These are phyloP conservation scores for Cunninghamia lanceolata DNA, from an alignment of 75 land plant species.

Conservation along the genomic window DNA sequence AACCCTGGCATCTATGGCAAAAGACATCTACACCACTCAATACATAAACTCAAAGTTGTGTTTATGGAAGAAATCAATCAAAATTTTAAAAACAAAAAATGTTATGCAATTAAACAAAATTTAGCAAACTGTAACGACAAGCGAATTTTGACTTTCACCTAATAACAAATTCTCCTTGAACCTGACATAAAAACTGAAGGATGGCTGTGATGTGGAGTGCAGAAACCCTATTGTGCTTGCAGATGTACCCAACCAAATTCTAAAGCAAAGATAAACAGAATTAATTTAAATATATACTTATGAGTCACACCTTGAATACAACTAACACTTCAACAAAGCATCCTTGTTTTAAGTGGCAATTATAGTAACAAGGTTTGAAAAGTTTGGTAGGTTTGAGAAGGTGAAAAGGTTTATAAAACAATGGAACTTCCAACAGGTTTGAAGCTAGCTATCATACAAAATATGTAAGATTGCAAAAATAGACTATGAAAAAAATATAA, in stretches of 20 bases:
- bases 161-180: neutral
- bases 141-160: neutral
- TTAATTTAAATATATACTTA: neutral
- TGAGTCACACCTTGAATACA: neutral
- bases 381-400: neutral
- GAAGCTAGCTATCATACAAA: neutral
- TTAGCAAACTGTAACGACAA: neutral
- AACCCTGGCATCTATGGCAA: neutral
- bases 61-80: neutral
- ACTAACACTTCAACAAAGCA: neutral
- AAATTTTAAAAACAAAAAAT: neutral
- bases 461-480: neutral
- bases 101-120: neutral
- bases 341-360: neutral
- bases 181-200: neutral
- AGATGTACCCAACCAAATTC: neutral
- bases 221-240: no score
- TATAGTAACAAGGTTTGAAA: neutral
- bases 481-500: neutral
- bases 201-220: no score
- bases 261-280: conserved; percentile 14
- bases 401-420: neutral
- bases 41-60: neutral
- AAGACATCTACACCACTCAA: neutral
- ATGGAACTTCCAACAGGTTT: neutral